Conservation (phyloP, 2,329 filamentous ascomycete species). For the Aulographum hederae region DNA sequence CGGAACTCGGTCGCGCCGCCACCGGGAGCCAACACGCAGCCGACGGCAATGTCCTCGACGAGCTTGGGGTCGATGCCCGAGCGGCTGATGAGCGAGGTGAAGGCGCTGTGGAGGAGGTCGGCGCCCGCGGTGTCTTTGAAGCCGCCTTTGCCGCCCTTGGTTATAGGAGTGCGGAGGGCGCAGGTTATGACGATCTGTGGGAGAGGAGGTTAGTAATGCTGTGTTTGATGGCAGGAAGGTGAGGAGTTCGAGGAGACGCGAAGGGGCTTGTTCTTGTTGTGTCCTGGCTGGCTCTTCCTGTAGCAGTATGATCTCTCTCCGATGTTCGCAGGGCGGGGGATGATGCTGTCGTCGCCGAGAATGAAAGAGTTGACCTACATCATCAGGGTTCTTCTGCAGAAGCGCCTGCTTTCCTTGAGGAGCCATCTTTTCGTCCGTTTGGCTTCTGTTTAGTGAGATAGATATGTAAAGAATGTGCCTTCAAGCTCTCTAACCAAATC, state of each 20-base stretch:
- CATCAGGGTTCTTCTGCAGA: slow-evolving; percentile 37
- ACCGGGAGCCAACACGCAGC: slow-evolving; percentile 77
- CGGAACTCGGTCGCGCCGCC: slow-evolving; percentile 95
- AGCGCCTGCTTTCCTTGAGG: slow-evolving; percentile 24
- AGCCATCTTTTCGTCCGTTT: too few species aligned
- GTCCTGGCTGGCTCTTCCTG: too few species aligned
- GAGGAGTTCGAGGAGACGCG: neutral
- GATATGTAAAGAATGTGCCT: too few species aligned
- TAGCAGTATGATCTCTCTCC: too few species aligned
- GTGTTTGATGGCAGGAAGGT: neutral
- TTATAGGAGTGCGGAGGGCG: slow-evolving; percentile 79
- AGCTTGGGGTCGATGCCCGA: slow-evolving; percentile 75
- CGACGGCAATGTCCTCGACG: slow-evolving; percentile 86
- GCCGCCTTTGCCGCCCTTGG: slow-evolving; percentile 78
- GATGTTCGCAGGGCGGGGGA: too few species aligned
- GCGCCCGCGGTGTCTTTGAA: slow-evolving; percentile 89
- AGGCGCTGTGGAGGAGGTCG: slow-evolving; percentile 69
- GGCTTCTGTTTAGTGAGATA: too few species aligned
- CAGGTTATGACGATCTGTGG: slow-evolving; percentile 77
- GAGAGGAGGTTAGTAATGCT: too few species aligned
- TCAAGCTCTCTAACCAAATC: too few species aligned
- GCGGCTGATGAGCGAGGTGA: slow-evolving; percentile 64
- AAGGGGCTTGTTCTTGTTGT: neutral
- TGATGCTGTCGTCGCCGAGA: neutral
- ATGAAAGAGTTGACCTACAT: slow-evolving; percentile 18